A percentile compares a stretch with the other conserved stretches of the same genome.
phyloP scores from a whole-genome alignment of 768 basidiomycete genomes.

The Dioszegia aurantiaca region DNA sequence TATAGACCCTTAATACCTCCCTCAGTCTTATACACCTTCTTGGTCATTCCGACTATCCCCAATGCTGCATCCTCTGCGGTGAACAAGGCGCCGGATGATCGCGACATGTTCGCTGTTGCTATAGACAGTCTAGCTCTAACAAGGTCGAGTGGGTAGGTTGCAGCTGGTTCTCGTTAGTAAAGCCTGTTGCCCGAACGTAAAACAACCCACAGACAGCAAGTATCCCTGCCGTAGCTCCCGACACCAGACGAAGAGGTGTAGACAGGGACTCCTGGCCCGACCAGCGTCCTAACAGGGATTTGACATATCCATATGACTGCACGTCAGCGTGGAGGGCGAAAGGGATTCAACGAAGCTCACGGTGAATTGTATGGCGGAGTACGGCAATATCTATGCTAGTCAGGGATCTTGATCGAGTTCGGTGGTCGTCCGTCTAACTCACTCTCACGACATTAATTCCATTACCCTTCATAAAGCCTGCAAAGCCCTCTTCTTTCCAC shows the following conservation, averaged over 20 bases:
- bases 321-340: conserved; percentile 6
- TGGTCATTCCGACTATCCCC: conserved; percentile 79
- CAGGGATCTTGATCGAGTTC: conserved; percentile 48
- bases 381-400: conserved; percentile 76
- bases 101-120: conserved; percentile 64
- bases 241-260: conserved; percentile 77
- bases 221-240: conserved; percentile 89
- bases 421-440: conserved; percentile 15
- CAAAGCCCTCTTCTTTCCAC: conserved; percentile 91
- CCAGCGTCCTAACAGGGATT: conserved; percentile 66
- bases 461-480: conserved; percentile 91
- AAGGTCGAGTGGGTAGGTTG: conserved; percentile 79
- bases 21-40: conserved; percentile 85
- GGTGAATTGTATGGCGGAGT: conserved; percentile 58
- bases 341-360: conserved; percentile 19
- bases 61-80: conserved; percentile 53
- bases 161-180: conserved; percentile 22
- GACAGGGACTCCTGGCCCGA: conserved; percentile 78
- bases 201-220: conserved; percentile 78
- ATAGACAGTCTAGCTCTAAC: conserved; percentile 89
- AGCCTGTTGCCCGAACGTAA: background rate
- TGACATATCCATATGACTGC: conserved; percentile 73
- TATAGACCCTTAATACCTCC: conserved; percentile 82
- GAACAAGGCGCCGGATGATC: conserved; percentile 31
- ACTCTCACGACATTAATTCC: conserved; percentile 58